These are phyloP conservation scores for Pseudoscleropodium purum DNA, from an alignment of 225 moss, liverwort and hornwort species.

Conservation along the genomic window DNA sequence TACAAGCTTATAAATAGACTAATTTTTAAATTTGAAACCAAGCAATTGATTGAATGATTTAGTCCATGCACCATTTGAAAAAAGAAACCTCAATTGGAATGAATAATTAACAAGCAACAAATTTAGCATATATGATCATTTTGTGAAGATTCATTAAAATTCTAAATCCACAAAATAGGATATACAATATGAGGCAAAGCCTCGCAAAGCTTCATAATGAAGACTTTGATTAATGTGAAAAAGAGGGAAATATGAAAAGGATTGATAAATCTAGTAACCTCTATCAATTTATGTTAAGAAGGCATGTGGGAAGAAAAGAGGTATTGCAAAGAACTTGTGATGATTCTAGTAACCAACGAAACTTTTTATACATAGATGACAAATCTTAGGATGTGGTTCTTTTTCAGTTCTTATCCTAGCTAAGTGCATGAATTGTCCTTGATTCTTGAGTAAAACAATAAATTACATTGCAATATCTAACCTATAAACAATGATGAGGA, in stretches of 20 bases:
- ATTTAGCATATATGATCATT: neutral
- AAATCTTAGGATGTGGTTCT: neutral
- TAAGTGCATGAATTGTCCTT: neutral
- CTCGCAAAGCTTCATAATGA: neutral
- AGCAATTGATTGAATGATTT: neutral
- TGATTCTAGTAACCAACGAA: too few relatives aligned
- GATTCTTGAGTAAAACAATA: neutral
- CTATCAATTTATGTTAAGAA: neutral
- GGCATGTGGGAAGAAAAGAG: too few relatives aligned
- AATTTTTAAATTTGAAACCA: neutral
- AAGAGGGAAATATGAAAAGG: neutral
- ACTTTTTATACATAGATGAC: too few relatives aligned
- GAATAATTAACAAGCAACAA: neutral
- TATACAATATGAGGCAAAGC: accelerated
- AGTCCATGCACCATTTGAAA: neutral
- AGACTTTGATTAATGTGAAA: neutral
- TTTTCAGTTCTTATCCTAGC: neutral
- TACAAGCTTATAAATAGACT: neutral
- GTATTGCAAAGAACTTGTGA: too few relatives aligned
- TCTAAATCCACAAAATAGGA: neutral
- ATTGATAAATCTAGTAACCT: neutral
- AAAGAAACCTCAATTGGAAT: neutral
- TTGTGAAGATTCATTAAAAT: neutral
- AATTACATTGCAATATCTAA: too few relatives aligned
- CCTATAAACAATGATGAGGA: too few relatives aligned